phyloP scores from a whole-genome alignment of 768 basidiomycete species.

The Macrolepiota albuminosa region DNA sequence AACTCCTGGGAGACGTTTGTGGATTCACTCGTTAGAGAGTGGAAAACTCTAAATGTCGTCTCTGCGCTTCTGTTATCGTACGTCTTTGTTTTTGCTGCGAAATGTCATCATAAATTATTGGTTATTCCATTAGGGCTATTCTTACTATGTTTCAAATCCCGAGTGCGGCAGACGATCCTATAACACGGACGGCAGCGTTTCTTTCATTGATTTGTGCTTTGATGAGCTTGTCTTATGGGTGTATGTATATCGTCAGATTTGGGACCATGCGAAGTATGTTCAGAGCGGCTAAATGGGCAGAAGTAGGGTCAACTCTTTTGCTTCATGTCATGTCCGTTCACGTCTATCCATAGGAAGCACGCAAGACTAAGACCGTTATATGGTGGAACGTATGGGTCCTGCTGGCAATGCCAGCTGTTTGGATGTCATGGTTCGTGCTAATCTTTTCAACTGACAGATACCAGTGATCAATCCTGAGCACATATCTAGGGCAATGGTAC shows the following conservation, averaged over 20 bases:
- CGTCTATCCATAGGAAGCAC: conserved; percentile 45
- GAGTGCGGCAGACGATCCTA: conserved; percentile 49
- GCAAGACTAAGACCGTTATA: conserved; percentile 24
- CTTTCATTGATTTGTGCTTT: conserved; percentile 62
- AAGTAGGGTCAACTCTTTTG: conserved; percentile 32
- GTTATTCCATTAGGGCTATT: conserved; percentile 44
- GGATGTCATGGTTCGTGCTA: conserved; percentile 56
- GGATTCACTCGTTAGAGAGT: conserved; percentile 63
- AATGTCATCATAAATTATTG: neutral
- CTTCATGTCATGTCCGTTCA: neutral
- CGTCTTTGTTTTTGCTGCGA: conserved; percentile 7
- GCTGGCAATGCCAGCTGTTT: conserved; percentile 59
- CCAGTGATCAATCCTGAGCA: neutral
- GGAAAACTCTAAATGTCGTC: conserved; percentile 73
- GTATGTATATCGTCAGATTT: conserved; percentile 69
- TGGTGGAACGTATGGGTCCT: conserved; percentile 62
- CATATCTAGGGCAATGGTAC: conserved; percentile 53
- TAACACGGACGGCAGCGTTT: conserved; percentile 58
- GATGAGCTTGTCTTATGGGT: conserved; percentile 70
- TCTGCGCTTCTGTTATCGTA: conserved; percentile 55
- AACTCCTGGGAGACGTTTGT: conserved; percentile 49
- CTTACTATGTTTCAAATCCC: conserved; percentile 63
- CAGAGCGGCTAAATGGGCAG: conserved; percentile 68
- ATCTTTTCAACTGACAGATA: neutral
- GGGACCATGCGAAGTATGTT: conserved; percentile 70